Evolutionary conservation across 257 asterid species (phyloP), one percentile per base, ranked within the genome.

Genomic region (Primulina tabacum): DNA sequence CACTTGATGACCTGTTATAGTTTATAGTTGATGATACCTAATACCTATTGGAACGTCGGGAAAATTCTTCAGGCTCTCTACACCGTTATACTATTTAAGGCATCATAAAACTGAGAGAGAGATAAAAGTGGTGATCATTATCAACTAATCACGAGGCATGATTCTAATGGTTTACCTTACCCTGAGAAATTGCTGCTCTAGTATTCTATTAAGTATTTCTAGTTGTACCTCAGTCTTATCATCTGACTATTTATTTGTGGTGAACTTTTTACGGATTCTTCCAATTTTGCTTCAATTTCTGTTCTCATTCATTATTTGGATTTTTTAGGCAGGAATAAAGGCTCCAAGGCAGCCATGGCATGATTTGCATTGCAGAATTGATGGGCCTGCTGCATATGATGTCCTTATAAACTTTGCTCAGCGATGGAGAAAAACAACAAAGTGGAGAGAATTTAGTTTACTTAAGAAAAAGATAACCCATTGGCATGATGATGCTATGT

Each of bases 311-410:
- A 21, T 68, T 56, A 59, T 24, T 68, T 47, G 58, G 69, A 35
- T 68, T 47, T 73, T 43, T 38, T 69, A 89, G 96, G 78, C 65
- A 62, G 99, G 96, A 80, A 83, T 86, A 33, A 86, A 82, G 79
- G 97, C 94, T 73, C 98, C 98, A 0, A 87, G 98, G 80, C 80
- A 93, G 84, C 97, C 98, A 74, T 90, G 98, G 97, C 98, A 93
- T 85, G 98, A 93, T 75, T 75, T 93, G 77, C 98, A 93, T 82
- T 83, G 94, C 84, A 82, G 79, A 82, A 83, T 93, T 63, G 98
- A 92, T 0, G 98, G 98, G 30, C 96, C 98, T 35, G 95, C 98
- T 77, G 98, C 97, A 71, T 90, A 90, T 82, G 98, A 93, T 60
- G 96, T 93, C 78, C 97, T 93, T 75, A 65, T 87, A 70, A 93